phyloP scores from a whole-genome alignment of 2,329 filamentous ascomycete species.

The Mycocentrospora acerina region DNA sequence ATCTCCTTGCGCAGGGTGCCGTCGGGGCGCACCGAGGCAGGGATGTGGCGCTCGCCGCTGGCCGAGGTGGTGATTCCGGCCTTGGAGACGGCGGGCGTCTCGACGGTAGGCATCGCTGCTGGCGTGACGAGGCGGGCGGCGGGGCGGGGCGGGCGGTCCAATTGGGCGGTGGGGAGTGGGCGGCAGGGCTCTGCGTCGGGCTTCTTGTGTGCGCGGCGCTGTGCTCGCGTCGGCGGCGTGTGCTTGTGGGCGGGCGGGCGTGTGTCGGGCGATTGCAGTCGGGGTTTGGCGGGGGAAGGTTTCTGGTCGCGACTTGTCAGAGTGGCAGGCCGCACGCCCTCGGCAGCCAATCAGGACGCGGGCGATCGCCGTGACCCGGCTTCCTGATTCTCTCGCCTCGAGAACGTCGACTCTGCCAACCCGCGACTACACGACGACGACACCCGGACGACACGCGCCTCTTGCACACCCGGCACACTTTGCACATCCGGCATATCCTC shows the following conservation, averaged over 20 bases:
- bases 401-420: conserved; percentile 23
- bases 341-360: conserved; percentile 29
- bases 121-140: conserved; percentile 1
- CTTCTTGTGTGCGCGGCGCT: not conserved
- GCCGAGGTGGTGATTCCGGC: conserved; percentile 67
- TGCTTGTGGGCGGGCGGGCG: conserved; percentile 3
- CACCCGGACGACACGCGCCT: conserved; percentile 17
- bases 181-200: too few relatives aligned
- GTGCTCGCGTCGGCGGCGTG: not conserved
- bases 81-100: conserved; percentile 37
- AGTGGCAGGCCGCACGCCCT: too few relatives aligned
- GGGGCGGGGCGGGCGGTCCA: conserved; percentile 1
- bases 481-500: conserved; percentile 29
- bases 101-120: conserved; percentile 33
- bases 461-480: conserved; percentile 19
- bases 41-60: conserved; percentile 85
- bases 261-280: too few relatives aligned
- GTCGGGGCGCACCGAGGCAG: conserved; percentile 81
- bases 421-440: conserved; percentile 28
- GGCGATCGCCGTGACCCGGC: conserved; percentile 24
- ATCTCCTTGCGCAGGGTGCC: conserved; percentile 93
- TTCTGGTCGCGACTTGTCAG: too few relatives aligned
- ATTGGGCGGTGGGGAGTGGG: not conserved
- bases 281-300: conserved; percentile 2
- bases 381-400: conserved; percentile 22